A percentile compares a stretch with the other conserved stretches of the same genome.
Conservation (phyloP, 768 basidiomycete genomes). For the Xerocomus spinulosus region DNA sequence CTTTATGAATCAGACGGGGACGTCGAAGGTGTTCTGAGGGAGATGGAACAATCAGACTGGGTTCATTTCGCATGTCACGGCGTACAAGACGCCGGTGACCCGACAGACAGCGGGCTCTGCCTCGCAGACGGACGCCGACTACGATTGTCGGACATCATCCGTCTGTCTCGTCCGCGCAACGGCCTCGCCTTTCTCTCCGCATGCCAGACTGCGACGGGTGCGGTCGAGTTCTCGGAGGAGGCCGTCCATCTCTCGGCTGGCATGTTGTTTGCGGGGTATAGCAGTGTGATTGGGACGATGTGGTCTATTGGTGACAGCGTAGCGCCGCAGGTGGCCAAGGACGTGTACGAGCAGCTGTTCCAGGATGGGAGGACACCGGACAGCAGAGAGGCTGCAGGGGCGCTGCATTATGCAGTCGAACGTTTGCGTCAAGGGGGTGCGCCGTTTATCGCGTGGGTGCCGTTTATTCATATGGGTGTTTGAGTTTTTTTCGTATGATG, state of each 20-base stretch:
- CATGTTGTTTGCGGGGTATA: slow-evolving; percentile 31
- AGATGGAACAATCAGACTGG: not conserved
- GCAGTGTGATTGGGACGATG: slow-evolving; percentile 39
- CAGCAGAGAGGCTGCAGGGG: not conserved
- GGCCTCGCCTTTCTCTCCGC: not conserved
- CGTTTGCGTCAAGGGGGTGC: not conserved
- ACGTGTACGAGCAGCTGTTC: too few relatives aligned
- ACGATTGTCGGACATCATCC: not conserved
- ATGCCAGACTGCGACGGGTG: not conserved
- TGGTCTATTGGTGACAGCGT: slow-evolving; percentile 38
- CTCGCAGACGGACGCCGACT: not conserved
- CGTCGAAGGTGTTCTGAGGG: not conserved
- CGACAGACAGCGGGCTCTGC: too few relatives aligned
- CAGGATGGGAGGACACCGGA: too few relatives aligned
- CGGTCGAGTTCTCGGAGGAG: slow-evolving; percentile 27
- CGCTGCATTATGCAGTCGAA: not conserved
- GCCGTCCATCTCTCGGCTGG: slow-evolving; percentile 39
- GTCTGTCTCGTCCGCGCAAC: not conserved
- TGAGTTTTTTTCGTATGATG: not conserved
- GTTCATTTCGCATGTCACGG: not conserved
- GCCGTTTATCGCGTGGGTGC: not conserved
- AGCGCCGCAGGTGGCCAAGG: slow-evolving; percentile 31
- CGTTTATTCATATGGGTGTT: not conserved
- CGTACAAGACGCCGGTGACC: too few relatives aligned
- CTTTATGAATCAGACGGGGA: too few relatives aligned